These are phyloP conservation scores for Saccharomyces hybrid DNA, from an alignment of 1,139 yeast genomes.

Conservation along the genomic window DNA sequence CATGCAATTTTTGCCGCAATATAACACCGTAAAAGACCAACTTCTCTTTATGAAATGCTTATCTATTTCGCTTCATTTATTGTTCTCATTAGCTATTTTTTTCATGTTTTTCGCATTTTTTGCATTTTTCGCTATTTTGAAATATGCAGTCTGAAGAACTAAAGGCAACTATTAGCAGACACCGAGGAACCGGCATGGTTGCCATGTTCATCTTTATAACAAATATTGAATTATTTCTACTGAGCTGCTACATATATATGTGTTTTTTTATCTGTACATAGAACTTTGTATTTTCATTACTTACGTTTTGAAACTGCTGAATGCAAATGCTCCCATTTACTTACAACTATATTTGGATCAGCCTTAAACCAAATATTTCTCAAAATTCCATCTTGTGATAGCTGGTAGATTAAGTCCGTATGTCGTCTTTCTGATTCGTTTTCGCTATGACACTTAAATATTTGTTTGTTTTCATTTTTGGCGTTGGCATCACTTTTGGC, in stretches of 20 bases:
- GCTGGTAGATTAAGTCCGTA: slow-evolving; percentile 11
- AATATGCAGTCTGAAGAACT: not conserved
- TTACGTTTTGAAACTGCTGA: not conserved
- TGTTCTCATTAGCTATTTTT: not conserved
- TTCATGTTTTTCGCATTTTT: not conserved
- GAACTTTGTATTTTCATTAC: not conserved
- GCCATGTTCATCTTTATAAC: not conserved
- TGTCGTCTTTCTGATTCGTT: slow-evolving; percentile 11
- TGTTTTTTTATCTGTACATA: not conserved
- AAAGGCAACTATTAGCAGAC: not conserved
- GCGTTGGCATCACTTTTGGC: slow-evolving; percentile 19
- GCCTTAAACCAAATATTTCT: slow-evolving; percentile 19
- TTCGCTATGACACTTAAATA: slow-evolving; percentile 11
- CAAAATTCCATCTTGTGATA: slow-evolving; percentile 14
- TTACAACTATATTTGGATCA: slow-evolving; percentile 11
- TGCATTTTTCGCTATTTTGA: not conserved
- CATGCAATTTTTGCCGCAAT: not conserved
- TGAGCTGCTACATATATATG: not conserved
- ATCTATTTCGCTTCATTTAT: not conserved
- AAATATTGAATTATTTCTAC: too few species aligned
- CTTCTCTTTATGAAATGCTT: not conserved
- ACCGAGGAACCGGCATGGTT: not conserved
- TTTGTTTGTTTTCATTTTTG: slow-evolving; percentile 13
- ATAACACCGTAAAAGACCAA: not conserved
- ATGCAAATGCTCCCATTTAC: not conserved